phyloP scores from a whole-genome alignment of 352 stramenopile genomes.

The Globisporangium cederbergense region DNA sequence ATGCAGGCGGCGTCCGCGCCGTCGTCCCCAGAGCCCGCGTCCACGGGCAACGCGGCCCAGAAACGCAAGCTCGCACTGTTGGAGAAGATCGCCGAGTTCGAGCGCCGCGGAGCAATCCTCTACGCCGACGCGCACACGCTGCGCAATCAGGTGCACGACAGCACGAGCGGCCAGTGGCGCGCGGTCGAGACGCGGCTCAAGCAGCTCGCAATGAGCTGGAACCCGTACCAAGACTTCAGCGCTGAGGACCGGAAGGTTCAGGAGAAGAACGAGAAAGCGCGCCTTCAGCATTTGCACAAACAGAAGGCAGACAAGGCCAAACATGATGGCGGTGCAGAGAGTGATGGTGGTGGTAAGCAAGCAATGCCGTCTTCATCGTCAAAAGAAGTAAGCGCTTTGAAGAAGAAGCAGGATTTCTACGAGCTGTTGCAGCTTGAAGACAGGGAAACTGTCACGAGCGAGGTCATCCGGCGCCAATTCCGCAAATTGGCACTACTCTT shows the following conservation, averaged over 20 bases:
- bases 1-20: background rate
- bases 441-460: slow-evolving; percentile 20
- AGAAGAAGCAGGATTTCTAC: slow-evolving; percentile 64
- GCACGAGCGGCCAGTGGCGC: slow-evolving; percentile 52
- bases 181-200: slow-evolving; percentile 58
- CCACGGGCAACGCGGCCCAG: slow-evolving; percentile 2
- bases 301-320: slow-evolving; percentile 1
- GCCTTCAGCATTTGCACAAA: background rate
- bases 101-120: slow-evolving; percentile 52
- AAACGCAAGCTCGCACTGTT: slow-evolving; percentile 36
- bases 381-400: slow-evolving; percentile 1
- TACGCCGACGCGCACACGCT: slow-evolving; percentile 61
- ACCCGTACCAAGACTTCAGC: slow-evolving; percentile 66
- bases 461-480: slow-evolving; percentile 69
- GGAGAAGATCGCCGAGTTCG: slow-evolving; percentile 50
- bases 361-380: background rate
- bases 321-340: background rate
- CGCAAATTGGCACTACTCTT: slow-evolving; percentile 54
- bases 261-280: slow-evolving; percentile 18
- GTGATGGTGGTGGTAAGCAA: background rate
- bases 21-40: background rate
- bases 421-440: slow-evolving; percentile 43
- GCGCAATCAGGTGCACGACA: slow-evolving; percentile 58
- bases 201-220: slow-evolving; percentile 61
- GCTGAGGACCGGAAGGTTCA: slow-evolving; percentile 16